Conservation (phyloP, 257 asterid species). For the Fraxinus cuspidata region DNA sequence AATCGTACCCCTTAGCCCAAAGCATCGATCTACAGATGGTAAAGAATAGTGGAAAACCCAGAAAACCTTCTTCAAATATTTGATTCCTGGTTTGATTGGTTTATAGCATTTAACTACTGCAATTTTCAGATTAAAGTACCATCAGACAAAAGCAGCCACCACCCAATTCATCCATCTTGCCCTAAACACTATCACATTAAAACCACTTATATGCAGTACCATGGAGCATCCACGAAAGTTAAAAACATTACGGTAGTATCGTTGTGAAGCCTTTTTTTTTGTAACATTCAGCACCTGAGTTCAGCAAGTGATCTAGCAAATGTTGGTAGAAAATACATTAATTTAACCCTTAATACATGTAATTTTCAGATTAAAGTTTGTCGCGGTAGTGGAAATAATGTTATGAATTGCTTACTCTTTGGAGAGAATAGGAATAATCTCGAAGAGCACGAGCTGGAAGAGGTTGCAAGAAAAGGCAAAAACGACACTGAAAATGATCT, state of each 20-base stretch:
- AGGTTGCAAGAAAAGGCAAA: conserved; percentile 96
- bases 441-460: conserved; percentile 91
- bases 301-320: not conserved
- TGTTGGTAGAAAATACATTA: not conserved
- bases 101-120: not conserved
- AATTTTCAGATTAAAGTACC: not conserved
- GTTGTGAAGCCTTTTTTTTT: not conserved
- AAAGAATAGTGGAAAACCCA: no score
- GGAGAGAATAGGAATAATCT: conserved; percentile 87
- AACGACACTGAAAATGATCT: conserved; percentile 94
- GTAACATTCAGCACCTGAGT: not conserved
- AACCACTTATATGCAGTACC: conserved; percentile 13
- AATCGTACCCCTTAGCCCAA: no score
- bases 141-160: conserved; percentile 92
- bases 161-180: conserved; percentile 98
- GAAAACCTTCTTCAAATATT: no score
- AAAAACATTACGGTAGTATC: not conserved
- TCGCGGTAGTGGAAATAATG: not conserved
- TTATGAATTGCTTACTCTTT: conserved; percentile 54
- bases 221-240: conserved; percentile 5
- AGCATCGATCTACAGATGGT: no score
- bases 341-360: not conserved
- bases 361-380: not conserved
- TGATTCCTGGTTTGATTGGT: not conserved
- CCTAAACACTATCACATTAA: conserved; percentile 45